Percentiles rank a stretch among this genome's conserved stretches.
These are phyloP conservation scores for Fusarium sarcochroum DNA, from an alignment of 2,329 filamentous ascomycete genomes.

Conservation along the genomic window DNA sequence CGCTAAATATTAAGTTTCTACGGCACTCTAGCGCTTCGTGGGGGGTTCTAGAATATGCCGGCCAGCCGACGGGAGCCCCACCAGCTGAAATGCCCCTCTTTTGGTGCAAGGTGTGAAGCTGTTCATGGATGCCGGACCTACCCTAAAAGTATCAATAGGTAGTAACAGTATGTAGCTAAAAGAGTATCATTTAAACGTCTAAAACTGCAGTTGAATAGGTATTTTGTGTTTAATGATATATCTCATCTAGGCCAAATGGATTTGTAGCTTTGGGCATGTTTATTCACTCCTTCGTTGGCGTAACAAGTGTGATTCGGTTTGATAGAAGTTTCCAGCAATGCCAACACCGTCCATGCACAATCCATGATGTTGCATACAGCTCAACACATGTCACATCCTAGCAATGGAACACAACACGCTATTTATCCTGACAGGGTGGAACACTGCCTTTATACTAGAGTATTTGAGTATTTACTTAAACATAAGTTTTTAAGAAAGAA, in stretches of 20 bases:
- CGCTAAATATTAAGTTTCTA: conserved; percentile 42
- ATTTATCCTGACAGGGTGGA: too few species aligned
- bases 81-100: conserved; percentile 8
- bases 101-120: not conserved
- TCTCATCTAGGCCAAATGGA: not conserved
- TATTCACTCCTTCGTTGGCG: not conserved
- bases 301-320: not conserved
- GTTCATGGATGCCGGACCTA: not conserved
- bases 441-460: too few species aligned
- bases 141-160: not conserved
- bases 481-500: too few species aligned
- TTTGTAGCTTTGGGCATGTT: too few species aligned
- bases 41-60: conserved; percentile 47
- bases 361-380: conserved; percentile 3
- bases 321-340: conserved; percentile 11
- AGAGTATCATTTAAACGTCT: too few species aligned
- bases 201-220: too few species aligned
- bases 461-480: too few species aligned
- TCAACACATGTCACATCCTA: too few species aligned
- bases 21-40: conserved; percentile 39
- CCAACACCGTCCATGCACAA: not conserved
- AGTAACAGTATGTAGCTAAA: not conserved
- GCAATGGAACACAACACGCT: too few species aligned
- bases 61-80: not conserved
- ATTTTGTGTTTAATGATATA: not conserved